Evolutionary conservation across 1,284 basidiomycete species (phyloP), one percentile per base, ranked within the genome.

Genomic region (Abortiporus biennis): DNA sequence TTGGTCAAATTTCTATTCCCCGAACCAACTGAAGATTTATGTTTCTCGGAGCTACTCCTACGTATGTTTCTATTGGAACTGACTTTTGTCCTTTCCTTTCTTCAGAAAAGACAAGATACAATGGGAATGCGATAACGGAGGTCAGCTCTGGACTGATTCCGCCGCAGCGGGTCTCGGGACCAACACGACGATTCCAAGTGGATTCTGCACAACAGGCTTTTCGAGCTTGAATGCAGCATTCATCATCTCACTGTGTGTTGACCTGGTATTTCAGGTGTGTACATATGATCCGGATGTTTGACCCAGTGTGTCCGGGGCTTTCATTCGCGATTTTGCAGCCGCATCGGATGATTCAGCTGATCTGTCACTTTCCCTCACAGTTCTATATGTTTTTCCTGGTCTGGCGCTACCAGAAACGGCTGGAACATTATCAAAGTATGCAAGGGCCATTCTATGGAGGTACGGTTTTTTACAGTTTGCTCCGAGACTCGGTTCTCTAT

Each of bases 121-220:
- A 38, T 88, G 85, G 84, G 82, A 85, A 62, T 85, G 85, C 60
- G 70, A 75, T 54, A 80, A 88, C 50, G 85, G 82, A 24, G 82
- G 83, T 4, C 74, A 80, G 53, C 66, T 80, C 6, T 87, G 78
- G 78, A 67, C 72, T n/a, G 63, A 61, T n/a, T 69, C 71, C 19
- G 71, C 61, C 27, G 63, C 64, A 17, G 60, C 67, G 41, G 65
- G 65, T 43, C 67, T 71, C 54, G 57, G 59, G 35, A 67, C 59
- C 39, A 61, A 67, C 31, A 61, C 64, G 21, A 57, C 68, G 20
- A 63, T 86, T 54, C 83, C 84, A 19, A 65, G 64, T 43, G 73
- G 67, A 17, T 77, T 88, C 50, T 88, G 85, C 61, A 62, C 68
- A 30, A 58, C 73, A 36, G 83, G 84, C 33, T 85, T 80, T 62